These are phyloP conservation scores for Annona cherimola DNA, from an alignment of 164 flowering plant genomes.

Conservation along the genomic window DNA sequence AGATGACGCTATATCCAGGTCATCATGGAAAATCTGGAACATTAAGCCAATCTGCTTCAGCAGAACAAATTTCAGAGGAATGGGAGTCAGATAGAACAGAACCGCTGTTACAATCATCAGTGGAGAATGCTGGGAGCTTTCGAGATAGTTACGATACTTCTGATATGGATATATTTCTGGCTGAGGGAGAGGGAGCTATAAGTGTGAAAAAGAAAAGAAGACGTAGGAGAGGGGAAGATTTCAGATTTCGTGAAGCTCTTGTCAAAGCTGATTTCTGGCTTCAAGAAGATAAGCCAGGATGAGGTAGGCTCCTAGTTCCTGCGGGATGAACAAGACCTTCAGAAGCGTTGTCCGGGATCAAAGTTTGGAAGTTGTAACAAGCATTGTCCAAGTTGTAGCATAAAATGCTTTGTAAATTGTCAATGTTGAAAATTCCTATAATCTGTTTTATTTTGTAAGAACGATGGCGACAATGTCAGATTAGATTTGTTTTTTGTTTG, in stretches of 20 bases:
- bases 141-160: slow-evolving; percentile 46
- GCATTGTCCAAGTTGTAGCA: too few relatives aligned
- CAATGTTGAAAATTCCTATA: too few relatives aligned
- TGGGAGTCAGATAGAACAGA: slow-evolving; percentile 27
- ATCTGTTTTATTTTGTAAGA: too few relatives aligned
- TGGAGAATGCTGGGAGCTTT: slow-evolving; percentile 43
- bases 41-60: slow-evolving; percentile 26
- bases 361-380: too few relatives aligned
- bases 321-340: too few relatives aligned
- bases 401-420: too few relatives aligned
- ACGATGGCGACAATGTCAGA: too few relatives aligned
- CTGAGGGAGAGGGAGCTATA: slow-evolving; percentile 89
- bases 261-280: slow-evolving; percentile 71
- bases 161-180: slow-evolving; percentile 68
- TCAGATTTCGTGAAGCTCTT: slow-evolving; percentile 58
- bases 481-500: too few relatives aligned
- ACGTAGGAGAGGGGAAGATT: slow-evolving; percentile 86
- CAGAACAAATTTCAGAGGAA: slow-evolving; percentile 27
- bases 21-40: slow-evolving; percentile 23
- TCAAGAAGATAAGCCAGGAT: slow-evolving; percentile 62
- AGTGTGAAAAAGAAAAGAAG: slow-evolving; percentile 70
- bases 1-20: slow-evolving; percentile 66
- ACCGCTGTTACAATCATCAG: slow-evolving; percentile 56
- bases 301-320: slow-evolving; percentile 34
- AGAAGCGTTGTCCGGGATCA: too few relatives aligned